Evolutionary conservation across 2,329 filamentous ascomycete species (phyloP).

Genomic region (Clarireedia sp.): DNA sequence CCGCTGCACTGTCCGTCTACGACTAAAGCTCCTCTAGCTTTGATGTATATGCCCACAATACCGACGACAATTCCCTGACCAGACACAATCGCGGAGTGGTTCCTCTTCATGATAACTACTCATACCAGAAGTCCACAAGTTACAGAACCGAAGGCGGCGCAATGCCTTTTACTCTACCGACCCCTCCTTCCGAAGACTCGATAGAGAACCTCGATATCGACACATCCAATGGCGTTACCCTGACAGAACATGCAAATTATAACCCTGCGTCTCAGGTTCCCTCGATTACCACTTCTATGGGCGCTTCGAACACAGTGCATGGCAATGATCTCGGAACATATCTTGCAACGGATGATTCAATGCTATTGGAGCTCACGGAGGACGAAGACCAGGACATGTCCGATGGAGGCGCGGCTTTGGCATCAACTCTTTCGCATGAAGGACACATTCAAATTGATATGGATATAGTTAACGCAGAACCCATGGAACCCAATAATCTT

Average conservation of each 20-base stretch:
- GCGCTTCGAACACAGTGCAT: conserved; percentile 14
- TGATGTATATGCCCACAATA: background rate
- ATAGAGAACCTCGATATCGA: conserved; percentile 11
- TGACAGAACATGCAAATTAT: background rate
- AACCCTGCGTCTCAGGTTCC: background rate
- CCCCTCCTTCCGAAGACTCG: conserved; percentile 20
- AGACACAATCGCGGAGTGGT: background rate
- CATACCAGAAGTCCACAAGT: conserved; percentile 11
- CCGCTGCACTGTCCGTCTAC: background rate
- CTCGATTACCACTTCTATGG: conserved; percentile 13
- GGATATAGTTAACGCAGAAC: conserved; percentile 21
- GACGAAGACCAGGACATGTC: conserved; percentile 28
- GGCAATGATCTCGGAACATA: conserved; percentile 11
- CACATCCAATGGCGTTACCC: conserved; percentile 12
- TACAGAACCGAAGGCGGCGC: conserved; percentile 12
- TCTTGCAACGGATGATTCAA: conserved; percentile 11
- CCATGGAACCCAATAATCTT: conserved; percentile 19
- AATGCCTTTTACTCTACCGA: conserved; percentile 23
- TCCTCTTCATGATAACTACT: conserved; percentile 10
- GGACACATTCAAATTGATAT: conserved; percentile 19
- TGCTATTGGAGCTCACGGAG: conserved; percentile 4
- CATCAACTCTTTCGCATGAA: conserved; percentile 17
- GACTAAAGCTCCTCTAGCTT: background rate
- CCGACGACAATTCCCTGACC: background rate
- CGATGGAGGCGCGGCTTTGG: conserved; percentile 22